Evolutionary conservation across 768 basidiomycete species (phyloP), one percentile per base, ranked within the genome.

Genomic region (Hygrocybe coccinea): DNA sequence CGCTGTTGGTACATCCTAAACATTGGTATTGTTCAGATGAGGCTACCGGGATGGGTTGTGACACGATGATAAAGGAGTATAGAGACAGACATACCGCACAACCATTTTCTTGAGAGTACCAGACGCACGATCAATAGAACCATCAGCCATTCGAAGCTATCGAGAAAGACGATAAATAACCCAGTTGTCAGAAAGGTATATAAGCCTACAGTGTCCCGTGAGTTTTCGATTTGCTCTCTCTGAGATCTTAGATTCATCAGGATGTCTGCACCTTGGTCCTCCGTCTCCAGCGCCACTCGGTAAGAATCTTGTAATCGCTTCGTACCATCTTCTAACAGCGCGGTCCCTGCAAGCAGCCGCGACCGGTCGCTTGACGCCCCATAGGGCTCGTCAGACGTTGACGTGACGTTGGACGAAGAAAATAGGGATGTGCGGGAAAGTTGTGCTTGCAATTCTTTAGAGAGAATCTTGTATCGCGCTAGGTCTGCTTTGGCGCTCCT

Each of bases 1-100:
- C 91, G 87, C 65, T 99, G 95, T 70, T 97, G 93, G 68, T 97
- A 94, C 92, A 98, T 97, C 75, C 97, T 99, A 67, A 45, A 63
- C 51, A 50, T n/a, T 53, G 38, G 55, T 44, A 34, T 24, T 24
- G 46, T 41, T 68, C 61, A 73, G 61, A 69, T 64, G 65, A 73
- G 75, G 64, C 74, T 76, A 58, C 59, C 55, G 60, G 56, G 15
- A 62, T 44, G 58, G 58, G 58, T 41, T 34, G 56, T 56, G 52
- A 60, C 57, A 61, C 56, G 35, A 56, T 51, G 48, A 55, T 55
- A 48, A 17, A 51, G 49, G 48, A 45, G 50, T 6, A 56, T n/a
- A 5, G 25, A 22, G 38, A 50, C 46, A 12, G 47, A 74, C 86
- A 61, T 70, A 97, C 97, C 91, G 85, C 74, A 87, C 80, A 55